Percentiles rank a stretch among this genome's conserved stretches.
These are phyloP conservation scores for Cladosporium velox DNA, from an alignment of 2,329 filamentous ascomycete species.

Conservation along the genomic window DNA sequence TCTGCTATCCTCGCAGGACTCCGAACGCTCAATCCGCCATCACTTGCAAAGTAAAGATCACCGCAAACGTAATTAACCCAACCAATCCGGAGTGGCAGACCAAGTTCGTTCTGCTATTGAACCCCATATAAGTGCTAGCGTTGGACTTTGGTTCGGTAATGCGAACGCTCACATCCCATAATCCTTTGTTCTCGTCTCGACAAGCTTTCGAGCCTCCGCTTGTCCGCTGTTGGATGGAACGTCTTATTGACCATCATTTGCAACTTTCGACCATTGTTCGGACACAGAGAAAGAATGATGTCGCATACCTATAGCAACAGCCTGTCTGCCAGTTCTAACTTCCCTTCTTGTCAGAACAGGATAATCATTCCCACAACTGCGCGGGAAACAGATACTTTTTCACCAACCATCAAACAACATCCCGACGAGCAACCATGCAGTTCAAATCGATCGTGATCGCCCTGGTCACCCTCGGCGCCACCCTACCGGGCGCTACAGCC, in stretches of 20 bases:
- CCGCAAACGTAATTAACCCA: not conserved
- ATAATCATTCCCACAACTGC: not conserved
- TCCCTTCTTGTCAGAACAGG: not conserved
- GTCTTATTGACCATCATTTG: not conserved
- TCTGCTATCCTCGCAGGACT: not conserved
- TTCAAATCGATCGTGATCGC: not conserved
- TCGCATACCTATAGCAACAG: not conserved
- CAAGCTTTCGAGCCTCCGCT: not conserved
- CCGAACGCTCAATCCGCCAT: not conserved
- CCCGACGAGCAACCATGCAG: not conserved
- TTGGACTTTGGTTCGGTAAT: not conserved
- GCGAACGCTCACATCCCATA: not conserved
- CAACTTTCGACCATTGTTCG: not conserved
- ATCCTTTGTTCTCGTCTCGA: not conserved
- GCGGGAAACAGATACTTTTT: too few species aligned
- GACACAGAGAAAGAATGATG: not conserved
- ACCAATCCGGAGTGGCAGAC: not conserved
- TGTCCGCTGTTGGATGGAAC: not conserved
- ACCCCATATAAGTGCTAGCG: not conserved
- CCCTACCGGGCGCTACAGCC: not conserved
- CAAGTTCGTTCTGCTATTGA: not conserved
- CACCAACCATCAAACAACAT: not conserved
- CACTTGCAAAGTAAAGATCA: not conserved
- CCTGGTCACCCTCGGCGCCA: not conserved
- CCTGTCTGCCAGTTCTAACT: not conserved